A percentile compares a stretch with the other conserved stretches of the same genome.
Conservation (phyloP, 2,329 filamentous ascomycete species). For the Colletotrichum sp. region DNA sequence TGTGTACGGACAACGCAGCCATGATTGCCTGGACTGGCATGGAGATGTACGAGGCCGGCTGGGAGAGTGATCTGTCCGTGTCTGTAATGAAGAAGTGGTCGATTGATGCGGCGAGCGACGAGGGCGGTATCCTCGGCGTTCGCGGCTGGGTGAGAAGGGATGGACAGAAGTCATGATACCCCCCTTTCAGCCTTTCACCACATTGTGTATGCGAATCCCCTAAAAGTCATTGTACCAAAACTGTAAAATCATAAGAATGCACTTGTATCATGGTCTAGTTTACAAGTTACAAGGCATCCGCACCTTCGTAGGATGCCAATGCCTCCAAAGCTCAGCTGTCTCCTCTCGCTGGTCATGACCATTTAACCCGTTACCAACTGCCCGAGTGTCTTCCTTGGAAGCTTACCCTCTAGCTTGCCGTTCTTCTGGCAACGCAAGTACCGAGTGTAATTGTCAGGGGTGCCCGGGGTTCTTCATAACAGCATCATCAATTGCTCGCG, state of each 20-base stretch:
- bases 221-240: neutral
- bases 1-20: constrained; percentile 95
- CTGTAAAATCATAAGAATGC: constrained; percentile 4
- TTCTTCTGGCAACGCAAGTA: neutral
- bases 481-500: neutral
- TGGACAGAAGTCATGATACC: constrained; percentile 13
- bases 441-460: neutral
- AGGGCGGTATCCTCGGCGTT: constrained; percentile 72
- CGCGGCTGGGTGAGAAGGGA: constrained; percentile 46
- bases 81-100: constrained; percentile 73
- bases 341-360: neutral
- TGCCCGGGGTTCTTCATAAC: neutral
- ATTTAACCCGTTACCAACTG: neutral
- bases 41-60: constrained; percentile 89
- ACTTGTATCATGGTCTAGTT: constrained; percentile 24
- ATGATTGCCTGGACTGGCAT: constrained; percentile 97
- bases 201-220: neutral
- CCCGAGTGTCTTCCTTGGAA: neutral
- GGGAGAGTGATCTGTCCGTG: constrained; percentile 65
- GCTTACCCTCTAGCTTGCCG: neutral
- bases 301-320: neutral
- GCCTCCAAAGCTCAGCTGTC: neutral
- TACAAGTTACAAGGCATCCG: constrained; percentile 22
- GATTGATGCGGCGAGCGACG: constrained; percentile 65
- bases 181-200: neutral